A percentile compares a stretch with the other conserved stretches of the same genome.
These are phyloP conservation scores for Lathyrus tuberosus DNA, from an alignment of 306 rosid species.

Conservation along the genomic window DNA sequence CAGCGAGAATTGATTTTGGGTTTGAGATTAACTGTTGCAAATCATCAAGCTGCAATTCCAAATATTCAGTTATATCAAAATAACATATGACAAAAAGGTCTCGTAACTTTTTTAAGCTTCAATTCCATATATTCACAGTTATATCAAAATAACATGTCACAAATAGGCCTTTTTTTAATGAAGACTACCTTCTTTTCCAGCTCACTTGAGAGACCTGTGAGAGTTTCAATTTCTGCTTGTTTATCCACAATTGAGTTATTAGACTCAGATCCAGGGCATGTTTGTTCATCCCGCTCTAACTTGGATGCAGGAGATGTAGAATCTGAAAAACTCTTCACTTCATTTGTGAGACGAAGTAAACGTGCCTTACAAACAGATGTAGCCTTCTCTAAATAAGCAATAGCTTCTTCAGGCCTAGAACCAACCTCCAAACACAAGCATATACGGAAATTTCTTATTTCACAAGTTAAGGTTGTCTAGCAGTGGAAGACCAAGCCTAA, in stretches of 20 bases:
- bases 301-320: constrained; percentile 52
- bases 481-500: constrained; percentile 20
- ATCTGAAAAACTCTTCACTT: constrained; percentile 57
- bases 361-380: constrained; percentile 76
- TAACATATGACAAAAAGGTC: not conserved
- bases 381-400: constrained; percentile 75
- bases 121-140: constrained; percentile 34
- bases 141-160: constrained; percentile 19
- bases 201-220: constrained; percentile 73
- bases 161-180: not conserved
- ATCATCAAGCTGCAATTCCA: constrained; percentile 88
- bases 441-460: constrained; percentile 78
- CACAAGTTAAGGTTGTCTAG: constrained; percentile 53
- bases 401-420: constrained; percentile 82
- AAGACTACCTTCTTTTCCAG: constrained; percentile 84
- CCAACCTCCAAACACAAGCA: constrained; percentile 89
- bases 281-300: constrained; percentile 45
- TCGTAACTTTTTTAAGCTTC: constrained; percentile 55
- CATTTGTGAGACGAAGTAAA: constrained; percentile 61
- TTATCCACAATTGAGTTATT: constrained; percentile 53
- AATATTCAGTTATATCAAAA: constrained; percentile 21
- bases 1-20: constrained; percentile 78
- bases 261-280: constrained; percentile 39
- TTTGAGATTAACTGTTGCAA: constrained; percentile 72
- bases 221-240: constrained; percentile 82